A percentile compares a stretch with the other conserved stretches of the same genome.
These are phyloP conservation scores for Xerocomellus dryophilus DNA, from an alignment of 768 basidiomycete species.

Conservation along the genomic window DNA sequence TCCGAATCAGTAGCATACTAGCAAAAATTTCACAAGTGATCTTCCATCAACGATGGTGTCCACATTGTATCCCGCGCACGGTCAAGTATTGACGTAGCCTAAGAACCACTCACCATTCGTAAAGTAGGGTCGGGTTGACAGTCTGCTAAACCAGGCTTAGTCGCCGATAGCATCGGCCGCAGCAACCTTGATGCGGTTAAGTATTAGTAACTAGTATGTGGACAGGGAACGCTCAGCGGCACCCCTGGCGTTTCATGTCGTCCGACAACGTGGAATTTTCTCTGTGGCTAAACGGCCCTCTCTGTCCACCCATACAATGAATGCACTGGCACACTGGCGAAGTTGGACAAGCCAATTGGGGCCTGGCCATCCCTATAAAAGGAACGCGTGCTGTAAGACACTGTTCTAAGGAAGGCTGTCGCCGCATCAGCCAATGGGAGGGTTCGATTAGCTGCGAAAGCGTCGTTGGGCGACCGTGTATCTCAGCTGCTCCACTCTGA, in stretches of 20 bases:
- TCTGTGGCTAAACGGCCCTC: not conserved
- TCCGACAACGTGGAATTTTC: not conserved
- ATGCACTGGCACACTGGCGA: no score
- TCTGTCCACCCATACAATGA: not conserved
- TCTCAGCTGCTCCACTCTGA: no score
- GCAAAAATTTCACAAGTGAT: not conserved
- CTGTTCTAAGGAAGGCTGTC: no score
- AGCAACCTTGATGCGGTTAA: conserved; percentile 12
- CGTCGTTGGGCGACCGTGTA: not conserved
- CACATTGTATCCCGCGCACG: not conserved
- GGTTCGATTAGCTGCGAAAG: no score
- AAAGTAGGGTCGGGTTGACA: not conserved
- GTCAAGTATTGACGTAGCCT: not conserved
- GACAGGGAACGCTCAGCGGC: not conserved
- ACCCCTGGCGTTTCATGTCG: not conserved
- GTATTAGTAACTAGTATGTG: not conserved
- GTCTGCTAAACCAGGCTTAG: conserved; percentile 5
- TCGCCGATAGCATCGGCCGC: conserved; percentile 20
- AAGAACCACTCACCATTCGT: not conserved
- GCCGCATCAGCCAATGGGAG: no score
- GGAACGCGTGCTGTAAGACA: no score
- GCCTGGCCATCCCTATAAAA: no score
- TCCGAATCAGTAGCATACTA: not conserved
- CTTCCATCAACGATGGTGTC: conserved; percentile 1
- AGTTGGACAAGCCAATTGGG: no score